Evolutionary conservation across 495 filamentous ascomycete genomes (phyloP), one percentile per base, ranked within the genome.

Genomic region (Cercophora newfieldiana): DNA sequence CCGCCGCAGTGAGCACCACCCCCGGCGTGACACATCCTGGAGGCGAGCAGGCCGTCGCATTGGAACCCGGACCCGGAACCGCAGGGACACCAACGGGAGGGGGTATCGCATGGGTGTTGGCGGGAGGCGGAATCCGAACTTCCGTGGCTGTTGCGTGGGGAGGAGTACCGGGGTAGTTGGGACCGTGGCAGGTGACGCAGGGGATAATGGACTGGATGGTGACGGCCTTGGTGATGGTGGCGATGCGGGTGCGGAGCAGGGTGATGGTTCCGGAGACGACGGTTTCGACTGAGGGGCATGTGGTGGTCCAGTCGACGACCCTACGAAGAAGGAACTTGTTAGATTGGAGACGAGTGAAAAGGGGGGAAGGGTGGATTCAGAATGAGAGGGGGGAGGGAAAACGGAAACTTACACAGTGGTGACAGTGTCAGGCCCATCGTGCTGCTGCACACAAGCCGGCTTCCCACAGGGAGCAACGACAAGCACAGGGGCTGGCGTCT

Each of bases 301-400:
- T 31, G 22, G 61, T 55, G 7, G 61, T 63, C 61, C 61, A 63
- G 4, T 61, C 24, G 37, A 61, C 25, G 37, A 50, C 47, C 7
- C 59, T 61, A n/a, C n/a, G n/a, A 44, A 44, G 33, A 44, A 16
- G 54, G 26, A 18, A 26, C 2, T 57, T 31, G 54, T 57, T 7
- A 57, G 47, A 25, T 21, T 53, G 25, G 12, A 12, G 21, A 26
- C 4, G 26, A 8, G 29, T 22, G n/a, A 31, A 22, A 25, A 16
- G 7, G 14, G 14, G 3, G 7, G 21, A 3, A 47, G 22, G 1
- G 30, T 18, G 7, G 24, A n/a, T 14, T 25, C 31, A 10, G 7
- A 5, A 19, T 0, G 5, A 21, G 26, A 7, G 19, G 33, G 31
- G 21, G 31, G 7, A 12, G 19, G 55, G 29, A 21, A 14, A 21